Conservation (phyloP, 2,329 filamentous ascomycete species). For the Xylaria sp. region DNA sequence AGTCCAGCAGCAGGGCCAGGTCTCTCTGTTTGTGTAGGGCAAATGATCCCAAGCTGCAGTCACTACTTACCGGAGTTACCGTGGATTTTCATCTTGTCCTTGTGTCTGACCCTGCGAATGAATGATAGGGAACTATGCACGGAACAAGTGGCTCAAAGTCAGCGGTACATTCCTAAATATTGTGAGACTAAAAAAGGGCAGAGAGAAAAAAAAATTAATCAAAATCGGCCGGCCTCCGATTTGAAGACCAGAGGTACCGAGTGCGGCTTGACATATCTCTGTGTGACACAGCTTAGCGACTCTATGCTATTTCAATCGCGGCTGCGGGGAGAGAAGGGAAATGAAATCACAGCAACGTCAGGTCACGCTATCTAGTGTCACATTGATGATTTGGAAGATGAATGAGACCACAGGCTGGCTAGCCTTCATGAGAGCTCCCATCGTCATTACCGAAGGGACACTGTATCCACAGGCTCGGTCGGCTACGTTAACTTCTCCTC, state of each 20-base stretch:
- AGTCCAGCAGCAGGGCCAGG: neutral
- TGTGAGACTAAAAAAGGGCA: neutral
- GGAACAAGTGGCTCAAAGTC: constrained; percentile 9
- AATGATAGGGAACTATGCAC: neutral
- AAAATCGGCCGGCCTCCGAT: constrained; percentile 14
- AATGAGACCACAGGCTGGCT: constrained; percentile 29
- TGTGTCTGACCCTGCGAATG: constrained; percentile 9
- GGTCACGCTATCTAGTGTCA: constrained; percentile 36
- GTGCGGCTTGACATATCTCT: constrained; percentile 16
- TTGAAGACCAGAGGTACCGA: constrained; percentile 17
- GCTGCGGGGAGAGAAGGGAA: constrained; percentile 23
- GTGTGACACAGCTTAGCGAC: constrained; percentile 18
- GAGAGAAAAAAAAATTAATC: neutral
- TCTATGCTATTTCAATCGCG: constrained; percentile 13
- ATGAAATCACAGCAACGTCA: constrained; percentile 34
- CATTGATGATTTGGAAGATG: constrained; percentile 36
- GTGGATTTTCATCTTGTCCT: constrained; percentile 2
- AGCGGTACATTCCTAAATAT: neutral
- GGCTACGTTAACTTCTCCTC: constrained; percentile 15
- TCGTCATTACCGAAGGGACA: constrained; percentile 21
- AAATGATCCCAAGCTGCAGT: neutral
- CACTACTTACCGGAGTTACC: constrained; percentile 26
- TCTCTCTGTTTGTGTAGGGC: neutral
- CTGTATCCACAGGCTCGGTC: constrained; percentile 26
- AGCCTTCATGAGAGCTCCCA: constrained; percentile 4